Base-by-base conservation (phyloP, 2,329 filamentous ascomycete species). In the Talaromyces sp. region DNA sequence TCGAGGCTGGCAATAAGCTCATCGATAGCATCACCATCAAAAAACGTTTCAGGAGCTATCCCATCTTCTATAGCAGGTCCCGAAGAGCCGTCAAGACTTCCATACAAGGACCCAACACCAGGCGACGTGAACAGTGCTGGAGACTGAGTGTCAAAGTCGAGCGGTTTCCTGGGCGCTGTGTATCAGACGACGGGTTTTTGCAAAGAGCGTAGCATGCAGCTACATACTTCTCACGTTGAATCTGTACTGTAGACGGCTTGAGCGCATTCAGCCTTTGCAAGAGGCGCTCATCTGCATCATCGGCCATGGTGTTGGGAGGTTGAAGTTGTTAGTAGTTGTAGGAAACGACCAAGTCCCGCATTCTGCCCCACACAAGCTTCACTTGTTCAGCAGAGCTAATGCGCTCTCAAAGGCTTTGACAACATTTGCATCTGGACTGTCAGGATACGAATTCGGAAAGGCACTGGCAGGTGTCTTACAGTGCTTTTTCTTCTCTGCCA, bases 401-500 rank as follows among this genome's bases (percentile, higher is more conserved):
- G 79, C 79, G 64, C 68, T 79, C 63, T 80, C 75, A 64, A 81
- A 81, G n/a, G 79, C 79, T 62, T 76, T 77, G 15, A 81, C 75
- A 42, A 80, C 78, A 62, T 78, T 76, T 58, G 67, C 65, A 68
- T 79, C 78, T 63, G 10, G 22, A 9, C 27, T 36, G 55, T 58
- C 30, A 64, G 33, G n/a, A 64, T 69, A 51, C 72, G 67, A 33
- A 52, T 25, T 52, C 17, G 39, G 44, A 28, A 53, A 47, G 51
- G n/a, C 19, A 36, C 33, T 39, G 32, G 11, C n/a, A 22, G 15
- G 11, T 51, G 32, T 77, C 89, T 78, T 78, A 96, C 92, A 91
- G 69, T 96, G 92, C 63, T 88, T 82, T 70, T 92, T 89, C 72
- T 89, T 95, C 66, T 88, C 83, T 59, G 87, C 85, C 61, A 96